phyloP scores from a whole-genome alignment of 345 rosid species.

The Citrus hindsii region DNA sequence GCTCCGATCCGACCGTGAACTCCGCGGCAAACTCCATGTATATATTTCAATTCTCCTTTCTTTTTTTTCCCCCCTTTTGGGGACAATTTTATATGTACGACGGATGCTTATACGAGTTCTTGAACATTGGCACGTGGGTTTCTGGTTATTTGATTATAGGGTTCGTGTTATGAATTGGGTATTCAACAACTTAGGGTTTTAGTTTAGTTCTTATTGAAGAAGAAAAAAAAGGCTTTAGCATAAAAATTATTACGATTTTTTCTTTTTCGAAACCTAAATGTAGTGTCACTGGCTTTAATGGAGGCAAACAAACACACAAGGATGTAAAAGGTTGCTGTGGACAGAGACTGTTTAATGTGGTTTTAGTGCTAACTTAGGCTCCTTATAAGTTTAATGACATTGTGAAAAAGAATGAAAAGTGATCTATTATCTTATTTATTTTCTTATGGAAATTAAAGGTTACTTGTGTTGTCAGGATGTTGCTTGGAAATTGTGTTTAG shows the following conservation, averaged over 20 bases:
- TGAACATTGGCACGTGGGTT: not conserved
- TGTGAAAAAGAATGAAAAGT: not conserved
- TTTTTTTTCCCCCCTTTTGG: not conserved
- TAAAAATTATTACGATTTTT: not conserved
- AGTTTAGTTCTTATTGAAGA: not conserved
- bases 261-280: not conserved
- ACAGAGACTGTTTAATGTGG: not conserved
- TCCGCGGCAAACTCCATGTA: constrained; percentile 99
- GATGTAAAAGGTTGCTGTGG: not conserved
- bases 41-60: not conserved
- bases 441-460: not conserved
- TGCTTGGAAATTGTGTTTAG: not conserved
- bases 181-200: not conserved
- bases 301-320: not conserved
- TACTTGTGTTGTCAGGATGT: not conserved
- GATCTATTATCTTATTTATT: not conserved
- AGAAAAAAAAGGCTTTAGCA: not conserved
- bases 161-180: not conserved
- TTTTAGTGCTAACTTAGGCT: not conserved
- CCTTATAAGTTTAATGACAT: not conserved
- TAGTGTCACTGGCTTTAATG: not conserved
- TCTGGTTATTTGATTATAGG: not conserved
- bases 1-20: constrained; percentile 99
- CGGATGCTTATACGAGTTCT: not conserved
- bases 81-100: no score